These are phyloP conservation scores for Aureobasidium sp. DNA, from an alignment of 2,329 filamentous ascomycete genomes.

Conservation along the genomic window DNA sequence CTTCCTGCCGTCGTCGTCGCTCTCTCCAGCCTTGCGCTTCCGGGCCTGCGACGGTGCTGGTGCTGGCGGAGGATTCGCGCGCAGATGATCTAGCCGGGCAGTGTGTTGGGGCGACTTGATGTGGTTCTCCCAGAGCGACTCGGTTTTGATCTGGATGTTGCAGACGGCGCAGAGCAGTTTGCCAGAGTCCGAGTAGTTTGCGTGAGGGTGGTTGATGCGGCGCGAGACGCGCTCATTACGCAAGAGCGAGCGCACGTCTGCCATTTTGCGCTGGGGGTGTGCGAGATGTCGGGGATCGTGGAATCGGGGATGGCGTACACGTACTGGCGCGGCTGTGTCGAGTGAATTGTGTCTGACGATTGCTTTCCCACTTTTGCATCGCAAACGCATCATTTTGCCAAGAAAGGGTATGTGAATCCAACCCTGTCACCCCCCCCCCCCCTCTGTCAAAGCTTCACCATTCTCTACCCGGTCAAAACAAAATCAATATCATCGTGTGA, in stretches of 20 bases:
- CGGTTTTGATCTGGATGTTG: constrained; percentile 54
- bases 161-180: constrained; percentile 61
- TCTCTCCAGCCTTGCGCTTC: constrained; percentile 43
- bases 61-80: constrained; percentile 19
- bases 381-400: constrained; percentile 6
- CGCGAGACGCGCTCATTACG: constrained; percentile 68
- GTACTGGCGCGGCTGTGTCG: not conserved
- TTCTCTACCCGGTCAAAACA: not conserved
- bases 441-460: not conserved
- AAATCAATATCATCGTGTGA: not conserved
- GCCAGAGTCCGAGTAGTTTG: constrained; percentile 58
- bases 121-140: constrained; percentile 60
- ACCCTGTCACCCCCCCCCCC: no score
- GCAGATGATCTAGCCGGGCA: constrained; percentile 29
- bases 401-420: not conserved
- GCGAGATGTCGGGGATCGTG: not conserved
- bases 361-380: constrained; percentile 5
- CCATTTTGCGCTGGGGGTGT: constrained; percentile 42
- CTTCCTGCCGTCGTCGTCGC: constrained; percentile 17
- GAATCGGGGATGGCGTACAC: not conserved
- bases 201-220: constrained; percentile 61
- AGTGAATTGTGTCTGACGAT: not conserved
- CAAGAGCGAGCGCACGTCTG: constrained; percentile 70
- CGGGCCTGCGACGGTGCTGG: constrained; percentile 27
- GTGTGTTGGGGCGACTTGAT: constrained; percentile 41